Evolutionary conservation across 495 filamentous ascomycete species (phyloP), one percentile per base, ranked within the genome.

Genomic region (Talaromyces ruber): DNA sequence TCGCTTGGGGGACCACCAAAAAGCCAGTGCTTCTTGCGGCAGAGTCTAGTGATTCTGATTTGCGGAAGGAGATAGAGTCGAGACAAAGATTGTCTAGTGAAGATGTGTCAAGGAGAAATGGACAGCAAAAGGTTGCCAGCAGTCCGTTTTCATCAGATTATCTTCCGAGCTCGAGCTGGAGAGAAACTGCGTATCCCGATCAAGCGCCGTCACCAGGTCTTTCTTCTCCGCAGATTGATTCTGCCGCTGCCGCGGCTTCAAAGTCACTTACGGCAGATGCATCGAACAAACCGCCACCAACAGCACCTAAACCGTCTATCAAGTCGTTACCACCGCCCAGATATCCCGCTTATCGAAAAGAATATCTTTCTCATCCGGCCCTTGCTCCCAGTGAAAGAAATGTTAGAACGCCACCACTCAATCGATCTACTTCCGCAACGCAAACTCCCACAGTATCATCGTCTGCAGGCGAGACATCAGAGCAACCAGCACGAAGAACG

Each of bases 1-100:
- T 96, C 37, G 93, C 93, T 18, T 98, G 93, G 93, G 84, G 55
- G 25, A 28, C 45, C 21, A 34, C 24, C 4, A 57, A 57, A n/a
- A 57, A 57, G 18, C 7, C 54, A 34, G 29, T 16, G 18, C 54
- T 29, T 21, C 16, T 32, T n/a, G 26, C 54, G n/a, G 2, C 29
- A 0, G 54, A 32, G 29, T 60, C 59, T 32, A 60, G 59, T 51
- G 59, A 60, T 52, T 60, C 59, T n/a, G 59, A 60, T 22, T 12
- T 52, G 14, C 59, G 59, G 22, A 60, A 32, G 39, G 59, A 60
- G 14, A 45, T 8, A 1, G 55, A 58, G 12, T 12, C 18, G 21
- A 32, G 14, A 24, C 28, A 58, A 34, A 25, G 32, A 47, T 7
- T 28, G 21, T 45, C 57, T 26, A 45, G 37, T 28, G 57, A 59